Conservation (phyloP, 768 basidiomycete species). For the Phaffia tasmanica region DNA sequence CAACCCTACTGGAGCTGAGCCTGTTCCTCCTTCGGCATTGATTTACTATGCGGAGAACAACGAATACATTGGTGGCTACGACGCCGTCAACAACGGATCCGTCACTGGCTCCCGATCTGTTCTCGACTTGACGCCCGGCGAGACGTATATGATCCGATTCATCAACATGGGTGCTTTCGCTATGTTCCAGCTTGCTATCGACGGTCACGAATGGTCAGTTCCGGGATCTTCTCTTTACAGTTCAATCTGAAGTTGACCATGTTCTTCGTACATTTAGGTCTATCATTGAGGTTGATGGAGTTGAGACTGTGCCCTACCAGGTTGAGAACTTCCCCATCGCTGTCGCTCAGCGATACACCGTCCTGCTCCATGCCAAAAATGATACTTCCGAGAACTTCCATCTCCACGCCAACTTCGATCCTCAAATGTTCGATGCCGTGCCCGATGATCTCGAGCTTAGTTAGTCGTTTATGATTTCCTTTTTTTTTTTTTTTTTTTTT, state of each 20-base stretch:
- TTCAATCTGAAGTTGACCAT: not conserved
- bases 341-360: conserved; percentile 84
- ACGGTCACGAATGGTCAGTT: conserved; percentile 36
- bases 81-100: conserved; percentile 44
- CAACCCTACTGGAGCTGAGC: conserved; percentile 55
- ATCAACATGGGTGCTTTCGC: conserved; percentile 48
- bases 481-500: not conserved
- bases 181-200: conserved; percentile 39
- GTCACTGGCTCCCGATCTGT: conserved; percentile 71
- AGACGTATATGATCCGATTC: conserved; percentile 79
- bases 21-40: conserved; percentile 72
- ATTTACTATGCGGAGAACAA: conserved; percentile 73
- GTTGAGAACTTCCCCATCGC: conserved; percentile 62
- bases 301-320: conserved; percentile 60
- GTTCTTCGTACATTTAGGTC: conserved; percentile 30
- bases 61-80: conserved; percentile 53
- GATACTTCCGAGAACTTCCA: conserved; percentile 74
- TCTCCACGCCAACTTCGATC: conserved; percentile 81
- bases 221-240: not conserved
- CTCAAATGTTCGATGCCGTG: conserved; percentile 73
- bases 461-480: conserved; percentile 37
- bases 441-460: conserved; percentile 64
- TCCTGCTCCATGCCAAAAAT: conserved; percentile 82
- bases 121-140: conserved; percentile 70
- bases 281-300: conserved; percentile 38